phyloP scores from a whole-genome alignment of 768 basidiomycete genomes.

The Termitomyces sp. region DNA sequence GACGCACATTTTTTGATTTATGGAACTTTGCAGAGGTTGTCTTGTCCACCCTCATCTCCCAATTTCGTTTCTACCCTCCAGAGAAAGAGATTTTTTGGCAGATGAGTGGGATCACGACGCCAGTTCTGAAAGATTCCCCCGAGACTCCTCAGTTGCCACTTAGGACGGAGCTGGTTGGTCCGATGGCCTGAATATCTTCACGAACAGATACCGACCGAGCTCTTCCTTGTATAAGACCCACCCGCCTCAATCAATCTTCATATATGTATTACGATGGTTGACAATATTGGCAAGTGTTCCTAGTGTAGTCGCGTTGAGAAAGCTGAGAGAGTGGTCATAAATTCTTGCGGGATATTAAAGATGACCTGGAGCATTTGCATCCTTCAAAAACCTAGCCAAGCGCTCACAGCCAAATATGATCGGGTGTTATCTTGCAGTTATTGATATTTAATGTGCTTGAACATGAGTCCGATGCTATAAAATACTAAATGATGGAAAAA shows the following conservation, averaged over 20 bases:
- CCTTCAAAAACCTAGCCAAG: background rate
- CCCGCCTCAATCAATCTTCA: no score
- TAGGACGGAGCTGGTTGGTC: background rate
- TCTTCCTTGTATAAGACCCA: background rate
- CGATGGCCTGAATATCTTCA: background rate
- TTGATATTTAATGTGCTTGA: background rate
- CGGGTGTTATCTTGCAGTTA: background rate
- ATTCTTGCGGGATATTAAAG: no score
- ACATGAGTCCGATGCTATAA: background rate
- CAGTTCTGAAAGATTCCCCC: background rate
- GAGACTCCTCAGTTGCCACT: background rate
- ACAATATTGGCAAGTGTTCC: no score
- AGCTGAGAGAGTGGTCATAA: no score
- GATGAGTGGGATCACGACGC: background rate
- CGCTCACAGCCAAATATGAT: background rate
- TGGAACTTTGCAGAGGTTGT: background rate
- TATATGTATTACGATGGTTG: no score
- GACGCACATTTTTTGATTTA: background rate
- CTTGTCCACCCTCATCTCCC: background rate
- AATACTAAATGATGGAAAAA: background rate
- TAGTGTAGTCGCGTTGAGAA: no score
- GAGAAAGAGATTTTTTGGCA: background rate
- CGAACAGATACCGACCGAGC: background rate
- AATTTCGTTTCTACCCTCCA: background rate
- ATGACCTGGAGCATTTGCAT: no score